A percentile compares a stretch with the other conserved stretches of the same genome.
Evolutionary conservation across 495 filamentous ascomycete genomes (phyloP).

Genomic region (Penicillium paradoxum): DNA sequence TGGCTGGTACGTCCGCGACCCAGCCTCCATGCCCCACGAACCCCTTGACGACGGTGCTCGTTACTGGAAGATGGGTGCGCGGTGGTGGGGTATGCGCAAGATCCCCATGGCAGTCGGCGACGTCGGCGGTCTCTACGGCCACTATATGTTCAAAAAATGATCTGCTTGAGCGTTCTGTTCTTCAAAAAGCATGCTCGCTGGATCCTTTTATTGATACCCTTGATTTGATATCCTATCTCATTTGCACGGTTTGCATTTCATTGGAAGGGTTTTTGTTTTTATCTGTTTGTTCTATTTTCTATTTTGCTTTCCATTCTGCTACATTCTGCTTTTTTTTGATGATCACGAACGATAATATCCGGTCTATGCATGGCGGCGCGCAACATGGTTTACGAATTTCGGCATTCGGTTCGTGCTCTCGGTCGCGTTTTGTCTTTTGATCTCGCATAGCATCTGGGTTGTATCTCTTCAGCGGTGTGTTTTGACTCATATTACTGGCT

Average conservation of each 20-base stretch:
- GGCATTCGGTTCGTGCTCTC: constrained; percentile 31
- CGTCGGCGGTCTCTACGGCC: constrained; percentile 81
- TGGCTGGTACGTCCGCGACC: constrained; percentile 65
- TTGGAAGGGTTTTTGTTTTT: background rate
- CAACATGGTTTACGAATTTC: constrained; percentile 32
- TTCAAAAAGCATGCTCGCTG: constrained; percentile 17
- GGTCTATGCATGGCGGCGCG: constrained; percentile 33
- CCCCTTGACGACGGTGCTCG: constrained; percentile 49
- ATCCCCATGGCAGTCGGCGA: constrained; percentile 71
- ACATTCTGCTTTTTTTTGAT: constrained; percentile 11
- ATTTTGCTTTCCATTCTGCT: background rate
- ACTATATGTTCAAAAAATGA: constrained; percentile 76
- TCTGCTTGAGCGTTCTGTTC: constrained; percentile 18
- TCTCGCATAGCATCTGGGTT: constrained; percentile 28
- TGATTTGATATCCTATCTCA: constrained; percentile 6
- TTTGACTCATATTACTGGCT: constrained; percentile 4
- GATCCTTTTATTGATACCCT: constrained; percentile 24
- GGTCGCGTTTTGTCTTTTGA: constrained; percentile 22
- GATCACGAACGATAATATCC: constrained; percentile 30
- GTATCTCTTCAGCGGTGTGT: constrained; percentile 22
- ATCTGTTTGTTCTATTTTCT: background rate
- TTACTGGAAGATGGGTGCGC: constrained; percentile 85
- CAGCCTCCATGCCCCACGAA: constrained; percentile 31
- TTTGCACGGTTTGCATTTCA: constrained; percentile 2
- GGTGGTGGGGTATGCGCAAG: constrained; percentile 85